phyloP scores from a whole-genome alignment of 2,329 filamentous ascomycete species.

The Exophiala alcalophila region DNA sequence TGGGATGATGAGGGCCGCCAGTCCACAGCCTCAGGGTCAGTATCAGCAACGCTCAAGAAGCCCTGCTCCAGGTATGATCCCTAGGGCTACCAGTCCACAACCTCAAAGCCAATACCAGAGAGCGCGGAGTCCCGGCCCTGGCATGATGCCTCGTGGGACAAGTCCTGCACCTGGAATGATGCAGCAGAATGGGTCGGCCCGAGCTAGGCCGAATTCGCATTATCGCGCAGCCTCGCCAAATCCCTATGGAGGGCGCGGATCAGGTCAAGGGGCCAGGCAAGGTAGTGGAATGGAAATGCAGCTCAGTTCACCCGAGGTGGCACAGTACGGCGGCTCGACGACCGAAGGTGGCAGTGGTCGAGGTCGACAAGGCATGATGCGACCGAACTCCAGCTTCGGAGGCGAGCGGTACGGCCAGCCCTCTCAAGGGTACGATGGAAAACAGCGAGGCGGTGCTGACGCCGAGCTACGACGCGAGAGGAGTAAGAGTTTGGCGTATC shows the following conservation, averaged over 20 bases:
- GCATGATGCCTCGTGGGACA: constrained; percentile 24
- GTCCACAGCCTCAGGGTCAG: constrained; percentile 22
- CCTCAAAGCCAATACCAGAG: constrained; percentile 22
- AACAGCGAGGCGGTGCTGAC: constrained; percentile 42
- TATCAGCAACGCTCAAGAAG: constrained; percentile 22
- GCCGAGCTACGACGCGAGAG: constrained; percentile 42
- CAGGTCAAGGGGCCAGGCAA: constrained; percentile 22
- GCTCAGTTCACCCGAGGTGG: constrained; percentile 53
- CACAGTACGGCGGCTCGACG: constrained; percentile 52
- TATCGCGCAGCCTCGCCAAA: constrained; percentile 33
- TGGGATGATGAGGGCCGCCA: constrained; percentile 24
- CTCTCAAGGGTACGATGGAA: constrained; percentile 26
- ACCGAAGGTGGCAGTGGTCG: constrained; percentile 37
- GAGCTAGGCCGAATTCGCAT: constrained; percentile 11
- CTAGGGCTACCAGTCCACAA: constrained; percentile 28
- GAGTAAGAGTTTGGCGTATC: constrained; percentile 74
- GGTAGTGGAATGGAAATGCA: constrained; percentile 64
- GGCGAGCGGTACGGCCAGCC: constrained; percentile 39
- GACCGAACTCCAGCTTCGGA: constrained; percentile 50
- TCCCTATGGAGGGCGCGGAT: constrained; percentile 42
- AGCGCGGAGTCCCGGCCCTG: constrained; percentile 23
- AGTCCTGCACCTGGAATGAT: constrained; percentile 27
- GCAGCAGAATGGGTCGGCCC: no score
- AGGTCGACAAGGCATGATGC: constrained; percentile 57
- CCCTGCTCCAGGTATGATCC: constrained; percentile 24